A percentile compares a stretch with the other conserved stretches of the same genome.
phyloP scores from a whole-genome alignment of 202 grass and related monocot genomes.

The Panicum virgatum region DNA sequence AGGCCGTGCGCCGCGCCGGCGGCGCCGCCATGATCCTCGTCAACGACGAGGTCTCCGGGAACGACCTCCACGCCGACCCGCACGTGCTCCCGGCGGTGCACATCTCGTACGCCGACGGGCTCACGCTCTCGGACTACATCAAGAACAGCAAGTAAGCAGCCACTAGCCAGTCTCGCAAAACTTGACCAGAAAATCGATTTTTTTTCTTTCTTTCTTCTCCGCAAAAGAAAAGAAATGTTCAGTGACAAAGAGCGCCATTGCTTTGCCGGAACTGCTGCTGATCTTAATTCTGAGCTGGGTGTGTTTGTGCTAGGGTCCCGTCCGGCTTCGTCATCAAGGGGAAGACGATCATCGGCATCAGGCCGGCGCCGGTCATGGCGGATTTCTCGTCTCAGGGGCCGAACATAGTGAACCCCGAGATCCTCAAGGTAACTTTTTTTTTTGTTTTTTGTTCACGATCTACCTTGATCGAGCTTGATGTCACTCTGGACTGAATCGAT shows the following conservation, averaged over 20 bases:
- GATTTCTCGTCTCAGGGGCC: conserved; percentile 76
- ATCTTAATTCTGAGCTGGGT: background rate
- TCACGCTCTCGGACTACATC: conserved; percentile 50
- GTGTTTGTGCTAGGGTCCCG: conserved; percentile 3
- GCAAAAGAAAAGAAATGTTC: background rate
- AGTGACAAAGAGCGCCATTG: background rate
- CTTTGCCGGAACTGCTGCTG: background rate
- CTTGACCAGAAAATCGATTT: no score
- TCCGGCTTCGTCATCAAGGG: conserved; percentile 58
- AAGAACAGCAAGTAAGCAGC: conserved; percentile 47
- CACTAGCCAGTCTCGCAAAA: background rate
- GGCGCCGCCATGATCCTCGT: conserved; percentile 66
- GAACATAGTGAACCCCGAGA: conserved; percentile 54
- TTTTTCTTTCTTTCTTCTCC: background rate
- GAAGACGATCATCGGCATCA: conserved; percentile 38
- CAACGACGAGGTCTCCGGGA: conserved; percentile 35
- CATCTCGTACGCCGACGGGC: conserved; percentile 45
- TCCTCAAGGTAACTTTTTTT: conserved; percentile 58
- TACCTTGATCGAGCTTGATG: background rate
- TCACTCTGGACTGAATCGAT: background rate
- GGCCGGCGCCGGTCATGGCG: conserved; percentile 70
- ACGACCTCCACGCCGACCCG: conserved; percentile 43
- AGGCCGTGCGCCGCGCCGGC: conserved; percentile 47
- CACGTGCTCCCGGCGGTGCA: conserved; percentile 67
- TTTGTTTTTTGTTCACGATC: background rate